A percentile compares a stretch with the other conserved stretches of the same genome.
Evolutionary conservation across 1,139 yeast species (phyloP).

Genomic region (Sugiyamaella xylanicola): DNA sequence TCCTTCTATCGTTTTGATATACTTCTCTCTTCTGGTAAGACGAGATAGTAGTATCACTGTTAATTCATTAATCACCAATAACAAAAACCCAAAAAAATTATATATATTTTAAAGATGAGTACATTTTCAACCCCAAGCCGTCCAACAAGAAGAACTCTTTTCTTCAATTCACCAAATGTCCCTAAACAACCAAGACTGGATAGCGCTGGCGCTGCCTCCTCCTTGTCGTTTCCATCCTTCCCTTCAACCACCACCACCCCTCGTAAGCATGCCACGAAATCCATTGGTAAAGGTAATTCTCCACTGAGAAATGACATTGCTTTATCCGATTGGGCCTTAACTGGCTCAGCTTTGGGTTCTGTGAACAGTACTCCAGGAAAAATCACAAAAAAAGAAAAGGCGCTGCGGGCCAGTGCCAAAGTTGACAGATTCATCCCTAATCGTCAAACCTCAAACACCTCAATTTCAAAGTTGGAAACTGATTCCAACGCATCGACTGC

Average conservation of each 20-base stretch:
- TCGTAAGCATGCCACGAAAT: conserved; percentile 28
- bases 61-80: conserved; percentile 1
- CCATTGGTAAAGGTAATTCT: conserved; percentile 37
- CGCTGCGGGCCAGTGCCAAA: conserved; percentile 37
- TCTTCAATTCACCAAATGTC: conserved; percentile 32
- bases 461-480: conserved; percentile 46
- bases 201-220: conserved; percentile 23
- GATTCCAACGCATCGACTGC: conserved; percentile 18
- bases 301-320: conserved; percentile 53
- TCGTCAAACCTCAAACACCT: conserved; percentile 47
- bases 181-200: conserved; percentile 28
- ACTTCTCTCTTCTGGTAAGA: conserved; percentile 26
- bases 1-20: conserved; percentile 24
- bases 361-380: conserved; percentile 30
- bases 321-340: conserved; percentile 40
- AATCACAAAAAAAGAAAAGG: conserved; percentile 33
- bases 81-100: conserved; percentile 10
- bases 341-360: conserved; percentile 33
- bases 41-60: conserved; percentile 11
- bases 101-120: conserved; percentile 27
- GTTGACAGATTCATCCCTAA: conserved; percentile 55
- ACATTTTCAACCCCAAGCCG: conserved; percentile 35
- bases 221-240: neutral
- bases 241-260: conserved; percentile 18
- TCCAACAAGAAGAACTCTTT: conserved; percentile 32